Conservation (phyloP, 2,329 filamentous ascomycete species). For the Verticillium longisporum region DNA sequence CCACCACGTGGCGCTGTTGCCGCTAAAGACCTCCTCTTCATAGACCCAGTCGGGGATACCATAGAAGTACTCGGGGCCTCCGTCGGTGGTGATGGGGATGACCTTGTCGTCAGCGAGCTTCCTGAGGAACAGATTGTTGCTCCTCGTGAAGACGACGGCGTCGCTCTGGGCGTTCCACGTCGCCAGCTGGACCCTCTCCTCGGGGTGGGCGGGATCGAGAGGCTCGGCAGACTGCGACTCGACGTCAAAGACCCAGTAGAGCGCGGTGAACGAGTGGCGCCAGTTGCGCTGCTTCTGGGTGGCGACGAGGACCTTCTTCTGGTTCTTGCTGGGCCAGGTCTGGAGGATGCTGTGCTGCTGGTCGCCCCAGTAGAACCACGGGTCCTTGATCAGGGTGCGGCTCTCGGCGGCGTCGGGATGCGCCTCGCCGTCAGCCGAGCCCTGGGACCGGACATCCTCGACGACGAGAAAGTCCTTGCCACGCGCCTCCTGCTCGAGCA, state of each 20-base stretch:
- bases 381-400: conserved; percentile 68
- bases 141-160: conserved; percentile 78
- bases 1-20: conserved; percentile 81
- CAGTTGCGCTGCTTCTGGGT: conserved; percentile 71
- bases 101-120: conserved; percentile 48
- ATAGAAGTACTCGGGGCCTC: conserved; percentile 84
- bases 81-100: conserved; percentile 75
- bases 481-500: conserved; percentile 63
- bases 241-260: conserved; percentile 92
- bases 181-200: conserved; percentile 71
- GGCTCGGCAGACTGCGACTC: conserved; percentile 69
- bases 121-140: conserved; percentile 86
- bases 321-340: conserved; percentile 71
- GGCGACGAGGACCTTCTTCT: conserved; percentile 80
- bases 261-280: conserved; percentile 80
- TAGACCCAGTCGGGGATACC: conserved; percentile 95
- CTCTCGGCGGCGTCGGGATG: conserved; percentile 34
- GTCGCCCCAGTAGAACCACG: conserved; percentile 53
- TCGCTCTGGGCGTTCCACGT: conserved; percentile 85
- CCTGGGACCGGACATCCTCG: conserved; percentile 62
- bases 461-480: conserved; percentile 75
- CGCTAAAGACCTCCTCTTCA: conserved; percentile 71
- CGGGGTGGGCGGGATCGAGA: conserved; percentile 61
- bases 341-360: conserved; percentile 48
- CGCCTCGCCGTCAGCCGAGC: conserved; percentile 21